Percentiles rank a stretch among this genome's conserved stretches.
phyloP scores from a whole-genome alignment of 2,329 filamentous ascomycete species.

The Cryphonectria parasitica region DNA sequence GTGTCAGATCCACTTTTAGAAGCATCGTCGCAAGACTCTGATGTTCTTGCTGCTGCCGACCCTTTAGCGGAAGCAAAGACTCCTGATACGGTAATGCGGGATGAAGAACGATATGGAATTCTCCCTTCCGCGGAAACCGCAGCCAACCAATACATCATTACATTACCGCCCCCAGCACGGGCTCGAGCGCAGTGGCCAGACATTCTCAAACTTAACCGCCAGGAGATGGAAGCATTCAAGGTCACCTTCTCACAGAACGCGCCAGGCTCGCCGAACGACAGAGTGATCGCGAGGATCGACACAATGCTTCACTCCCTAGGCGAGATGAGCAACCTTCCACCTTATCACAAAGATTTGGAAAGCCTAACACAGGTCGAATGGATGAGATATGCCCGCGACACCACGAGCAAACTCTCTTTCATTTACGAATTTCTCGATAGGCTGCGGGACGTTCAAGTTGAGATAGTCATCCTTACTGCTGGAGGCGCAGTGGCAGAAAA shows the following conservation, averaged over 20 bases:
- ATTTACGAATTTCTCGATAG: conserved; percentile 57
- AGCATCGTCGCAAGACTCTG: conserved; percentile 6
- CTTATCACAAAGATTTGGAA: conserved; percentile 51
- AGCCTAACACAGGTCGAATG: conserved; percentile 47
- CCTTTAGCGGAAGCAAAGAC: background rate
- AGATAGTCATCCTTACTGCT: conserved; percentile 58
- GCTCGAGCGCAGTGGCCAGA: conserved; percentile 57
- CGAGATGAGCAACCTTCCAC: conserved; percentile 62
- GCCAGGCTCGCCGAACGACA: conserved; percentile 43
- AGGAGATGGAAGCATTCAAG: conserved; percentile 51
- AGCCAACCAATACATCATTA: conserved; percentile 54
- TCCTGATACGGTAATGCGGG: conserved; percentile 5
- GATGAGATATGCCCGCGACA: conserved; percentile 57
- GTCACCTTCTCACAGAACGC: conserved; percentile 46
- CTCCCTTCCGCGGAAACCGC: conserved; percentile 31
- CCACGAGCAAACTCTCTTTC: conserved; percentile 65
- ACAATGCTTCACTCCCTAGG: conserved; percentile 54
- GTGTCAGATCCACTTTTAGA: conserved; percentile 10
- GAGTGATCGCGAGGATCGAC: conserved; percentile 52
- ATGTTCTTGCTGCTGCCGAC: background rate
- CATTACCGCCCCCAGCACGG: conserved; percentile 60
- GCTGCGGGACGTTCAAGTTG: conserved; percentile 48
- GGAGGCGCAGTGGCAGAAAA: conserved; percentile 55
- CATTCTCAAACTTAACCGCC: conserved; percentile 48
- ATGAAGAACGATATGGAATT: conserved; percentile 22